Evolutionary conservation across 2,329 filamentous ascomycete species (phyloP).

Genomic region (Daldinia sp.): DNA sequence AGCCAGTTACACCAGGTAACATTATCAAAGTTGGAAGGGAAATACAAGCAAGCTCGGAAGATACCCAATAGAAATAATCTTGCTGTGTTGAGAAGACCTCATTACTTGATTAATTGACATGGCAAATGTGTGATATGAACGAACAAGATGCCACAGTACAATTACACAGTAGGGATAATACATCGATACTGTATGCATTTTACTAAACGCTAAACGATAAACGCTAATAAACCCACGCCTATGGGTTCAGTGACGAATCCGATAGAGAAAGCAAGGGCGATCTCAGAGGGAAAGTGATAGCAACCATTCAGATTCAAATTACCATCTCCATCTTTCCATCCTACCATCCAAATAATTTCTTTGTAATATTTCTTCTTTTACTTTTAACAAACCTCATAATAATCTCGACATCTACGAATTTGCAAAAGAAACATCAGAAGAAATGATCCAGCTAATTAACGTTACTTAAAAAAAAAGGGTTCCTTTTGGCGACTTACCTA

Average conservation of each 20-base stretch:
- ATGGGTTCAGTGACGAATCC: slow-evolving; percentile 32
- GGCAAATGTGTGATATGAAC: not conserved
- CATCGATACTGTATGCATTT: not conserved
- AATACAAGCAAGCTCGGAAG: slow-evolving; percentile 27
- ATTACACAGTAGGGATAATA: not conserved
- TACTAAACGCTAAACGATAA: no score
- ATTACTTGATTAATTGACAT: not conserved
- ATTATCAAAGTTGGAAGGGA: slow-evolving; percentile 6
- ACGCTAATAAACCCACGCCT: slow-evolving; percentile 36
- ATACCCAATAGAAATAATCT: slow-evolving; percentile 44
- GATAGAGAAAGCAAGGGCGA: slow-evolving; percentile 41
- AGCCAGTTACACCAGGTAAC: slow-evolving; percentile 24
- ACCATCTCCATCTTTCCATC: slow-evolving; percentile 17
- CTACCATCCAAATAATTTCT: slow-evolving; percentile 9
- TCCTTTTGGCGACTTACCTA: slow-evolving; percentile 25
- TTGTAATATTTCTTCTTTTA: slow-evolving; percentile 8
- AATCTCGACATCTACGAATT: not conserved
- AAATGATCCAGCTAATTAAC: slow-evolving; percentile 31
- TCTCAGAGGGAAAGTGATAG: slow-evolving; percentile 37
- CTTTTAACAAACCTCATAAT: not conserved
- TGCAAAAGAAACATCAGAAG: slow-evolving; percentile 11
- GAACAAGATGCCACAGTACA: not conserved
- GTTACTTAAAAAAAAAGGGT: slow-evolving; percentile 28
- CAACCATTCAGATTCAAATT: slow-evolving; percentile 22
- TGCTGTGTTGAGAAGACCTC: slow-evolving; percentile 2